Base-by-base conservation (phyloP, 768 basidiomycete genomes). In the Pseudohyphozyma bogoriensis region DNA sequence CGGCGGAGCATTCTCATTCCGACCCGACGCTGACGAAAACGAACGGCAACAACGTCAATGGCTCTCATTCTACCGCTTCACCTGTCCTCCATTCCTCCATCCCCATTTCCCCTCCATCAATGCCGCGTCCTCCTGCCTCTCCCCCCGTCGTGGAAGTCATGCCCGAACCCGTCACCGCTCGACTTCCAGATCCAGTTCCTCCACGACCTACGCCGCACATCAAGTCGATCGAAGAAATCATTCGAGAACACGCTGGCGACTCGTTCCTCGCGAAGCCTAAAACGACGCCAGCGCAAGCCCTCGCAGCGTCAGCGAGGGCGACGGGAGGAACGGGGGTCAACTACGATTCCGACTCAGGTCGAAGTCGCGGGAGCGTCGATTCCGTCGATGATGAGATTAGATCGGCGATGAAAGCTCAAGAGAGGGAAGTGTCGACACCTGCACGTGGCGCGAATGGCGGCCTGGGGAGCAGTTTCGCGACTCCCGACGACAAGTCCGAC, bases 161-260 rank as follows among this genome's bases (percentile, higher is more conserved):
- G 42, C 20, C 15, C 42, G 42, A 44, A 24, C n/a, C 33, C 22
- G 33, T 35, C 33, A 22, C 51, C 13, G 22, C 24, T 35, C 36
- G 22, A 6, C 9, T 44, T 24, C 26, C 42, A 4, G 42, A 44
- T n/a, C 42, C 42, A 20, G 42, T 44, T 24, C 26, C 26, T 24
- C 42, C 42, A 9, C 36, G 24, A 18, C 33, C 35, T 20, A 29
- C 26, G 20, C 22, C 47, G 1, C 61, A 56, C 32, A 56, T 59
- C 47, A 66, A 66, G 49, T 24, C 58, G 22, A 66, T 66, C 47
- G 65, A 58, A 8, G 65, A 66, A 55, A 66, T 66, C 58, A 62
- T 66, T 24, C 55, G 60, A 24, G 55, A 60, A 26, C 63, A 64
- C 24, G 59, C 59, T 15, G 62, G 54, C 15, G 7, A 22, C 9